A percentile compares a stretch with the other conserved stretches of the same genome.
Evolutionary conservation across 495 filamentous ascomycete genomes (phyloP).

Genomic region (Penicillium lividum): DNA sequence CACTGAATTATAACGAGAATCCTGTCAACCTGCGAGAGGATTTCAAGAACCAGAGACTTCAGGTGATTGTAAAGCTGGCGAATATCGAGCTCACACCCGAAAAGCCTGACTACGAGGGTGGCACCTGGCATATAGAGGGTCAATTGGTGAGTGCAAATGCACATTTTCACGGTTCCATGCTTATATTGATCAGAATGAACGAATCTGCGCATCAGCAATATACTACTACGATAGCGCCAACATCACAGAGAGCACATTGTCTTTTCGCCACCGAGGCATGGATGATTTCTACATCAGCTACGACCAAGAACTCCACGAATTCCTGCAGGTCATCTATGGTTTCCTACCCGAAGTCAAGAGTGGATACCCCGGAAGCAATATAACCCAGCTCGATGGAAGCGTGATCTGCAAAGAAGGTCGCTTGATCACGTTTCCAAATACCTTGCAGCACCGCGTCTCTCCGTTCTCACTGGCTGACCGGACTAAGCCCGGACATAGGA

Average conservation of each 20-base stretch:
- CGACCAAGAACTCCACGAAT: conserved; percentile 33
- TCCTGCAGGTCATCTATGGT: conserved; percentile 35
- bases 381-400: conserved; percentile 39
- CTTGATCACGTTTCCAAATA: conserved; percentile 37
- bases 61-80: conserved; percentile 66
- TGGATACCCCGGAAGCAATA: conserved; percentile 6
- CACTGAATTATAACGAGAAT: not conserved
- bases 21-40: conserved; percentile 30
- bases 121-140: conserved; percentile 60
- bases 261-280: conserved; percentile 47
- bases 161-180: not conserved
- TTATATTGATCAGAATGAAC: conserved; percentile 45
- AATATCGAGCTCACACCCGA: conserved; percentile 63
- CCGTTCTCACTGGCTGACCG: conserved; percentile 52
- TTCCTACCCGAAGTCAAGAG: conserved; percentile 9
- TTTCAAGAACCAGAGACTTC: conserved; percentile 42
- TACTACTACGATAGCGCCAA: conserved; percentile 67
- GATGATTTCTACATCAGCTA: conserved; percentile 18
- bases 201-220: conserved; percentile 59
- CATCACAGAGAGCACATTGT: conserved; percentile 54
- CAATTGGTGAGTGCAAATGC: conserved; percentile 34
- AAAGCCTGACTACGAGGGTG: conserved; percentile 50
- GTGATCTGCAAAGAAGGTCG: conserved; percentile 34
- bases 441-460: conserved; percentile 53
- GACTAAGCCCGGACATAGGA: conserved; percentile 55